Evolutionary conservation across 805 yeast species (phyloP).

Genomic region (Nakazawaea pomicola): DNA sequence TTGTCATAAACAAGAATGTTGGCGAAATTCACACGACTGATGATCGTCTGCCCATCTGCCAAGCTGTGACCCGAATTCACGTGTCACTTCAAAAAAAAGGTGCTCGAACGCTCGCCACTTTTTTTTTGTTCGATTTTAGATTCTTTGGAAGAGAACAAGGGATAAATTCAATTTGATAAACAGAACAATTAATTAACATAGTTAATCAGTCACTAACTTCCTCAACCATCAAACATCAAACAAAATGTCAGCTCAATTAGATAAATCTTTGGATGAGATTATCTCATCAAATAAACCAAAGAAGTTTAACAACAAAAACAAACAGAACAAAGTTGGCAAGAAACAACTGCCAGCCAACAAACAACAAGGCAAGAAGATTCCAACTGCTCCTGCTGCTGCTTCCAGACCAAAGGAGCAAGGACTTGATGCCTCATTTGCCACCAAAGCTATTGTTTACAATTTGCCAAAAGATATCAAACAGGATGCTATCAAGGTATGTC

Average conservation of each 20-base stretch:
- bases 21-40: too few relatives aligned
- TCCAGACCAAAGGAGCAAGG: slow-evolving; percentile 19
- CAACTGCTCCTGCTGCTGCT: slow-evolving; percentile 18
- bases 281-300: slow-evolving; percentile 49
- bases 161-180: too few relatives aligned
- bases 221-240: too few relatives aligned
- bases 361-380: slow-evolving; percentile 23
- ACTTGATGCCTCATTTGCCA: slow-evolving; percentile 52
- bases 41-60: background rate
- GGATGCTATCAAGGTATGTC: slow-evolving; percentile 83
- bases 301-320: slow-evolving; percentile 17
- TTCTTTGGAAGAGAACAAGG: too few relatives aligned
- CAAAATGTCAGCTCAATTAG: slow-evolving; percentile 73
- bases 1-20: background rate
- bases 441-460: slow-evolving; percentile 74
- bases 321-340: slow-evolving; percentile 22
- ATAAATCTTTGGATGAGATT: slow-evolving; percentile 92
- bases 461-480: slow-evolving; percentile 79
- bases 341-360: slow-evolving; percentile 22
- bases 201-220: too few relatives aligned
- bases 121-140: background rate
- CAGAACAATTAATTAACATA: too few relatives aligned
- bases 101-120: too few relatives aligned
- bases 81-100: background rate
- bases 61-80: background rate